Base-by-base conservation (phyloP, 352 stramenopile genomes). In the Globisporangium spinosum region DNA sequence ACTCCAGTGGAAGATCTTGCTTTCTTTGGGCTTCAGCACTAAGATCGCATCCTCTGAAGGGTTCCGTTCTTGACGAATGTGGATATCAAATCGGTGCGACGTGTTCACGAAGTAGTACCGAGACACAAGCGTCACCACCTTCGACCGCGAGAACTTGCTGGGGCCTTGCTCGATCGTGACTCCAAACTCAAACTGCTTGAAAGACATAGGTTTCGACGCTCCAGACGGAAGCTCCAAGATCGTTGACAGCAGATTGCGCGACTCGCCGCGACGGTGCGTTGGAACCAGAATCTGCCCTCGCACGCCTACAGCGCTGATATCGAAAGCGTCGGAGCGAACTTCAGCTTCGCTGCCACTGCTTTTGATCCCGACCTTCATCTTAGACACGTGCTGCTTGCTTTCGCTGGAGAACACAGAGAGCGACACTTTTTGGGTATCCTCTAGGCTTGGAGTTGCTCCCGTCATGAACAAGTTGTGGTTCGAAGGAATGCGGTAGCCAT, bases 111-210 rank as follows among this genome's bases (percentile, higher is more conserved):
- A 80, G 67, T 92, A 90, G 58, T 89, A 93, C n/a, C 87, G 80
- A 6, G 83, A 83, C 34, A 92, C 85, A 13, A 95, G 82, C 0
- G 87, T 93, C 22, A 95, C 83, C 7, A 95, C 79, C 20, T 83
- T 89, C 0, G 87, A 91, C 25, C 85, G 74, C 1, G 82, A 89
- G 63, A 95, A 95, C 32, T 86, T 86, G 17, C 80, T 78, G 1
- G 87, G 87, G 0, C 83, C 87, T 76, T 93, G 85, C 57, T 95
- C 87, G 23, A 95, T 90, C 76, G 91, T 91, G 10, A 95, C 83
- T n/a, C 87, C 87, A 58, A 95, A 88, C 45, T 93, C 87, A 61
- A 84, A 93, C 72, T 94, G 82, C 65, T 90, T 89, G 51, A 85
- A 80, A n/a, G 70, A 75, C 20, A 74, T 70, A 25, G 67, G 62